A percentile compares a stretch with the other conserved stretches of the same genome.
Conservation (phyloP, 305 asterid species). For the Salvia sclarea region DNA sequence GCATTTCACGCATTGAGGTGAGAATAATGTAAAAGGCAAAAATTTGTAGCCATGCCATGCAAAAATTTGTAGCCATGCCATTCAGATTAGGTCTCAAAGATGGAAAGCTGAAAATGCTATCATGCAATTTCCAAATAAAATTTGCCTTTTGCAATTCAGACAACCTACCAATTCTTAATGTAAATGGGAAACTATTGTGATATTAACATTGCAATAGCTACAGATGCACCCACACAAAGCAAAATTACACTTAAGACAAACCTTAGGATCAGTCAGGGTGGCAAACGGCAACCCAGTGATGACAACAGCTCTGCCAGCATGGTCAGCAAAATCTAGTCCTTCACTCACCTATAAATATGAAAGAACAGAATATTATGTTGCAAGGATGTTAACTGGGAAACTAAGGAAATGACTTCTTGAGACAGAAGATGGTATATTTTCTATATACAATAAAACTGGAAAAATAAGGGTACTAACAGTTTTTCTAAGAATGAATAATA, state of each 20-base stretch:
- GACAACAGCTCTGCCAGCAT: conserved; percentile 98
- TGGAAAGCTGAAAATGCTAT: neutral
- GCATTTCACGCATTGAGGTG: conserved; percentile 17
- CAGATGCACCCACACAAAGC: conserved; percentile 23
- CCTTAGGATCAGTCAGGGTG: conserved; percentile 89
- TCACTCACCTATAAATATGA: conserved; percentile 75
- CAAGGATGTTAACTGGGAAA: conserved; percentile 14
- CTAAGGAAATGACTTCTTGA: conserved; percentile 14
- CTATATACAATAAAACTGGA: neutral
- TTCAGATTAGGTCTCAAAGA: conserved; percentile 12
- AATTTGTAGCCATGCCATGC: neutral
- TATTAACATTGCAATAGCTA: conserved; percentile 6
- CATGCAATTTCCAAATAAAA: neutral
- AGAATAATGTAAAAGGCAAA: conserved; percentile 6
- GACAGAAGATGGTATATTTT: conserved; percentile 1
- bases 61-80: conserved; percentile 3
- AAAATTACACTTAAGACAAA: conserved; percentile 38
- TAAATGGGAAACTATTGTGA: conserved; percentile 3
- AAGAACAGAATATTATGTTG: conserved; percentile 16
- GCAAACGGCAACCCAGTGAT: conserved; percentile 96
- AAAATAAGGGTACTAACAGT: neutral
- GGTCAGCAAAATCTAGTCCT: conserved; percentile 98
- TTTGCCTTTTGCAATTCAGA: conserved; percentile 7
- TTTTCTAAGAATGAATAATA: neutral
- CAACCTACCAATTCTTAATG: neutral